Base-by-base conservation (phyloP, 306 rosid species). In the Calophaca sinica region DNA sequence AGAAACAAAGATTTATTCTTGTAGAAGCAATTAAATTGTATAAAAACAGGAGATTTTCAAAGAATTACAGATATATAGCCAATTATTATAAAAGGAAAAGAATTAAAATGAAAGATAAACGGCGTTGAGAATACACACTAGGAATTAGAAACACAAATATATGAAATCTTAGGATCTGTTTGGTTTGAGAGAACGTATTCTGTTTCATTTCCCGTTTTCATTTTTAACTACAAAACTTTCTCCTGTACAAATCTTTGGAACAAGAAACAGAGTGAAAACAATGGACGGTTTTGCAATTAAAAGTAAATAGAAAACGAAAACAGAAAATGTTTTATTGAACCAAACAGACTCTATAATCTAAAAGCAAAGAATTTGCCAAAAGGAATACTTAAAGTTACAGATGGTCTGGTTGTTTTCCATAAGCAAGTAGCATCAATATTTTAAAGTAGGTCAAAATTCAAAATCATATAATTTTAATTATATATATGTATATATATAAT, bases 31-130 rank as follows among this genome's bases (percentile, higher is more conserved):
- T 31, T 57, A 62, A 58, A 39, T 3, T 32, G 20, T 41, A 51
- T 6, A 59, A 59, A 33, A 79, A 70, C 46, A 41, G 54, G 12
- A 70, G n/a, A 54, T 26, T 55, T 51, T 42, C 50, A 28, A 80
- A 26, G 36, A 55, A 10, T 14, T 33, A 9, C 58, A 66, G 33
- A 49, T 64, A 20, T 38, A 50, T 15, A 58, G 70, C 70, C 15
- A 59, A 60, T 10, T 39, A 74, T 14, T 8, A 20, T 10, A 49
- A 66, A 28, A 15, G 11, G 2, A 75, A 52, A 41, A 2, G 9
- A 73, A 38, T 3, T 0, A 63, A 28, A 65, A 12, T 15, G 12
- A 29, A 29, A 54, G 9, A 71, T 6, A 44, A 49, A 69, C 44
- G 36, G 58, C 68, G 59, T 52, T 39, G 52, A 42, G 62, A 64